Conservation (phyloP, 2,329 filamentous ascomycete genomes). For the Magnaporthiopsis poae region DNA sequence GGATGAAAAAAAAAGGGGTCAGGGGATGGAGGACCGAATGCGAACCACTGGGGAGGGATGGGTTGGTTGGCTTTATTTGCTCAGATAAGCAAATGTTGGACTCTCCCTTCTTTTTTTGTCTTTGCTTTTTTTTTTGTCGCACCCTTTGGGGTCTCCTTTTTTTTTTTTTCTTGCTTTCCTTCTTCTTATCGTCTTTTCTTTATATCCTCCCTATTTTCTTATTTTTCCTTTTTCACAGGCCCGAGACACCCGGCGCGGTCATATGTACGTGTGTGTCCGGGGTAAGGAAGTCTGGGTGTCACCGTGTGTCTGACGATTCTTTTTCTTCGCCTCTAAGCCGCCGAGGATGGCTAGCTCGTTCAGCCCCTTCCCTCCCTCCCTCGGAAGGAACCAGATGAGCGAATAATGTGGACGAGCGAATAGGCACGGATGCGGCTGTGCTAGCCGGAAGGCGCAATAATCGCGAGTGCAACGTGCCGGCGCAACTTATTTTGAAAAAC, state of each 20-base stretch:
- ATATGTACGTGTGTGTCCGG: not conserved
- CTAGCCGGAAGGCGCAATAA: no score
- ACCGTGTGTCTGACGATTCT: not conserved
- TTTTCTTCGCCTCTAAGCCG: not conserved
- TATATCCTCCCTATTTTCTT: not conserved
- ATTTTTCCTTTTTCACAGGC: not conserved
- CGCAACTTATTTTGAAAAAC: no score
- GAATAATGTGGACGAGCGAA: no score
- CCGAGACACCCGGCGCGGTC: not conserved
- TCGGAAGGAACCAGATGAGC: no score
- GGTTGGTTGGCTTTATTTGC: not conserved
- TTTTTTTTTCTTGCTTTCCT: not conserved
- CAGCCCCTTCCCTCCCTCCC: no score
- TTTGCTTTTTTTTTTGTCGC: not conserved
- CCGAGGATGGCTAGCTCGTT: no score
- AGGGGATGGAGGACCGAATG: not conserved
- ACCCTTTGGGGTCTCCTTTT: not conserved
- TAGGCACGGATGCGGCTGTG: no score
- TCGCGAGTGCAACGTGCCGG: no score
- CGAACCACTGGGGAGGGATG: not conserved
- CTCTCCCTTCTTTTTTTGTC: not conserved
- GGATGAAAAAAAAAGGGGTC: not conserved
- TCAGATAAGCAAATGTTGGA: not conserved
- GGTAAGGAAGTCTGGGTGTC: not conserved
- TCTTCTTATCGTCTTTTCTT: not conserved